Base-by-base conservation (phyloP, 495 filamentous ascomycete species). In the Penicillium fimorum region DNA sequence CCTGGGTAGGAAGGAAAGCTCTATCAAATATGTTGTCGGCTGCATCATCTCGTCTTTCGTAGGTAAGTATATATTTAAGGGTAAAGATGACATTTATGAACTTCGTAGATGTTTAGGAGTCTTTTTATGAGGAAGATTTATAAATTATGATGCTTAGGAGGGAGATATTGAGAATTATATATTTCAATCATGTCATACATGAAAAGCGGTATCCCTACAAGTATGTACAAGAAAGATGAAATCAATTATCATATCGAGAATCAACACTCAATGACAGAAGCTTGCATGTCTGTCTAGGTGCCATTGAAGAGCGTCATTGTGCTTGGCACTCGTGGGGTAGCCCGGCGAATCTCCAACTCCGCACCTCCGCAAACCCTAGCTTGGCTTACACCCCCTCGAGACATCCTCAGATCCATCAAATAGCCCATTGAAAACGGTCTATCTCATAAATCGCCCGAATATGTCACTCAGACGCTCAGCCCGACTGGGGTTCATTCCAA, bases 391-490 rank as follows among this genome's bases (percentile, higher is more conserved):
- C 1, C 29, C 11, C 24, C 18, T 12, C 12, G 0, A 32, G 18
- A 35, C 29, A 8, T 48, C 17, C 32, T 50, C 35, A 18, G 15
- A 7, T 18, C 9, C 13, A 27, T 22, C 18, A 51, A 20, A 17
- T 27, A 29, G 32, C 2, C 3, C 22, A 17, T 27, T 38, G 22
- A 25, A 35, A 41, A 25, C 15, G 4, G 13, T 1, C 12, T 9
- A 38, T 17, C 35, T n/a, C 15, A 38, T 38, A 37, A 7, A 41
- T 4, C n/a, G 3, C 35, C 17, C 20, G 41, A 61, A 55, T 54
- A 84, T 87, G 83, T 73, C 82, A 50, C 73, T 81, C 27, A 76
- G 85, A 53, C 77, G 83, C 51, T 87, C 84, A 17, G 75, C 81
- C 15, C 79, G 85, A 33, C 63, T 88, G 47, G 79, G 79, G 50